Conservation (phyloP, 2,329 filamentous ascomycete species). For the Neophaeococcomyces aloes region DNA sequence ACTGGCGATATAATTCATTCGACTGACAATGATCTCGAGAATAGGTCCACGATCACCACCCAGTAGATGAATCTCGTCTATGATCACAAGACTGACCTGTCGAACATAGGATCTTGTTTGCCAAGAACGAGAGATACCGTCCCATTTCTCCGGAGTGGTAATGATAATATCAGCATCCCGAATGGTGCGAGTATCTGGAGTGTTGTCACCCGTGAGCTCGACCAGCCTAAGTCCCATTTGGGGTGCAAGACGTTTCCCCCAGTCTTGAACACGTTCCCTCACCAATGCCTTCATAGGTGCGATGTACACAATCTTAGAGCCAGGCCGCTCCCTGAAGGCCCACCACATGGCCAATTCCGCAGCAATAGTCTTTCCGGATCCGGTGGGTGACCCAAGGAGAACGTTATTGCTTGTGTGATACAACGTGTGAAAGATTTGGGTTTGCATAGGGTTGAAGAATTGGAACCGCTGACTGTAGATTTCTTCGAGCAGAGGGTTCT, state of each 20-base stretch:
- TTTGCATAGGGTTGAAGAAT: slow-evolving; percentile 99
- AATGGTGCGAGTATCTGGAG: slow-evolving; percentile 90
- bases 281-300: slow-evolving; percentile 99
- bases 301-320: slow-evolving; percentile 97
- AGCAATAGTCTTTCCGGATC: slow-evolving; percentile 94
- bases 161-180: slow-evolving; percentile 95
- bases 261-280: slow-evolving; percentile 90
- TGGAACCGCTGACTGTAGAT: slow-evolving; percentile 82
- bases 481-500: slow-evolving; percentile 77
- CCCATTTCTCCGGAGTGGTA: slow-evolving; percentile 99
- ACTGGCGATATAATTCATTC: slow-evolving; percentile 98
- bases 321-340: slow-evolving; percentile 88
- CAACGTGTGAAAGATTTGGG: slow-evolving; percentile 92
- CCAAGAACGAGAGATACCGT: slow-evolving; percentile 98
- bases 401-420: slow-evolving; percentile 91
- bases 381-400: slow-evolving; percentile 86
- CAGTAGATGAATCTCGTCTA: slow-evolving; percentile 96
- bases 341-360: slow-evolving; percentile 98
- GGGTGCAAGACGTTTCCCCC: slow-evolving; percentile 68
- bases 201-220: slow-evolving; percentile 95
- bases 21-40: slow-evolving; percentile 83
- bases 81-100: slow-evolving; percentile 91
- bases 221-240: slow-evolving; percentile 84
- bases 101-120: slow-evolving; percentile 93
- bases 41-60: slow-evolving; percentile 94